These are phyloP conservation scores for Trichophyton benhamiae DNA, from an alignment of 2,329 filamentous ascomycete genomes.

Conservation along the genomic window DNA sequence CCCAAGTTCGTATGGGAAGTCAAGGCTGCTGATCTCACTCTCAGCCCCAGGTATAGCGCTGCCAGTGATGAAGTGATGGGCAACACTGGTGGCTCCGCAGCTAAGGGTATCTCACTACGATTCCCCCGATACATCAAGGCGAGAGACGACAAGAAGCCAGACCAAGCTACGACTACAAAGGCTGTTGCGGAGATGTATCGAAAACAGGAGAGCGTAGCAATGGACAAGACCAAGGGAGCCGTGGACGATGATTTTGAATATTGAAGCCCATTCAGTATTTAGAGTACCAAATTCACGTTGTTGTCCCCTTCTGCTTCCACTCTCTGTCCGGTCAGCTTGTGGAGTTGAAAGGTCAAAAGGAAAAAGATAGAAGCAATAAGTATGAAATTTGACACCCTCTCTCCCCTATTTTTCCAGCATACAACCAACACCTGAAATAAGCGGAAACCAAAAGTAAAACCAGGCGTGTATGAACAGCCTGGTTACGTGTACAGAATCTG, in stretches of 20 bases:
- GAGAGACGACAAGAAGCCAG: constrained; percentile 89
- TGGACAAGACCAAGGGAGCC: constrained; percentile 72
- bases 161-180: constrained; percentile 69
- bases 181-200: constrained; percentile 96
- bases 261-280: constrained; percentile 30
- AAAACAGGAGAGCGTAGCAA: constrained; percentile 80
- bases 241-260: constrained; percentile 99
- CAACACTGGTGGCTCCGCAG: constrained; percentile 49
- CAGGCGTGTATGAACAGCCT: neutral
- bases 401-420: neutral
- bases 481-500: neutral
- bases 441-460: neutral
- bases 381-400: neutral
- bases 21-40: constrained; percentile 86
- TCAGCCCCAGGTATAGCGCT: constrained; percentile 89
- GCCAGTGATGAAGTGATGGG: constrained; percentile 71
- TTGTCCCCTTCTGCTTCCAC: neutral
- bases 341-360: too few species aligned
- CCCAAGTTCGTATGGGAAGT: constrained; percentile 93
- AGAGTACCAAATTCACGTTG: neutral
- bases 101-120: constrained; percentile 70
- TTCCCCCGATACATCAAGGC: constrained; percentile 90
- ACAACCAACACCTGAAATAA: neutral
- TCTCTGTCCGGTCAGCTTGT: neutral
- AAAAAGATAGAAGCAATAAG: neutral